Base-by-base conservation (phyloP, 345 rosid genomes). In the Arabidopsis thaliana region DNA sequence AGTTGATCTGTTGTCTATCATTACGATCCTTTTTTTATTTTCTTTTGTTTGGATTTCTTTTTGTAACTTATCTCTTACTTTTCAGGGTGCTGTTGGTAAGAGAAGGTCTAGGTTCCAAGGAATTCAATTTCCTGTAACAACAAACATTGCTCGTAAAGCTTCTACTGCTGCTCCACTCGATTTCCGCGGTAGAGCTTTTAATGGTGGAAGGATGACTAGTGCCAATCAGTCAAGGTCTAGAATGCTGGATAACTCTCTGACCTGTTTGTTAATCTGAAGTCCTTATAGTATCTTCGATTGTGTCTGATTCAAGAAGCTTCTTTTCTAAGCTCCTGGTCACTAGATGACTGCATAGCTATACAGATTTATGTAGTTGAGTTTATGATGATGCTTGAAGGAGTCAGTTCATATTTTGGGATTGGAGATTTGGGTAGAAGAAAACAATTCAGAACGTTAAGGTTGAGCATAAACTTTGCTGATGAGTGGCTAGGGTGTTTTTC, bases 61-160 rank as follows among this genome's bases (percentile, higher is more conserved):
- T 71, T 61, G 33, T 53, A n/a, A 76, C 34, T 50, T 33, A 53
- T 53, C 40, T 36, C 28, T 13, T 65, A 8, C 8, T 69, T 78
- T 36, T 64, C 83, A 92, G 96, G 97, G 93, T 7, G 83, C 79
- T 69, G 76, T 88, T 73, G 93, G 90, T 22, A 82, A 84, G 80
- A 90, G 88, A 76, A 86, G 91, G 81, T 84, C 93, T 42, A 86
- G 80, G 56, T 81, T 87, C 68, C 85, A 71, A 67, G 77, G 86
- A 38, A 85, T 75, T 16, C 90, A 76, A 66, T 89, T 86, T 74
- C 87, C 86, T 65, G 51, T 82, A 40, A 73, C 93, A 36, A 64
- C 84, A 53, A 89, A 80, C 62, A 83, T 72, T 81, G 89, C 91
- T 42, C 58, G 79, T 72, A 93, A 83, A 77, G 90, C 85, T 57